Conservation (phyloP, 2,329 filamentous ascomycete species). For the Arthroderma sp. region DNA sequence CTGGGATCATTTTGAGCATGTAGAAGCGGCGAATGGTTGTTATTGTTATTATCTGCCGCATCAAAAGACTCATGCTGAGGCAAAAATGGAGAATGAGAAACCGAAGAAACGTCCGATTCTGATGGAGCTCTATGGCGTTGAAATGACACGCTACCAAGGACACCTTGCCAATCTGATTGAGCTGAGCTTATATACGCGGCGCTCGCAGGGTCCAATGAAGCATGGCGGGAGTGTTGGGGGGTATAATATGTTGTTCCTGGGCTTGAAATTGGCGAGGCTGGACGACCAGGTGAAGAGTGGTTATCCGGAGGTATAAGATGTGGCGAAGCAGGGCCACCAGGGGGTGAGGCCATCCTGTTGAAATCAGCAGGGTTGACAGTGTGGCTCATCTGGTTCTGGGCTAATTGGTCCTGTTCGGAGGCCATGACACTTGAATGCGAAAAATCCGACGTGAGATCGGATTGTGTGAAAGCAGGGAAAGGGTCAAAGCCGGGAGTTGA, state of each 20-base stretch:
- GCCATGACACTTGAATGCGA: constrained; percentile 28
- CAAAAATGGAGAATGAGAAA: constrained; percentile 70
- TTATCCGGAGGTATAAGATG: constrained; percentile 8
- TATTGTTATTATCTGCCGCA: constrained; percentile 18
- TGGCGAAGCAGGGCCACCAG: constrained; percentile 24
- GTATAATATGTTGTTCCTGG: constrained; percentile 30
- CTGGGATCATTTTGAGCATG: constrained; percentile 55
- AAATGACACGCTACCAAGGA: constrained; percentile 48
- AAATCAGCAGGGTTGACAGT: constrained; percentile 36
- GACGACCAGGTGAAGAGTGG: constrained; percentile 5
- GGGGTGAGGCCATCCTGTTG: constrained; percentile 30
- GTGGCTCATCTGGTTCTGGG: constrained; percentile 24
- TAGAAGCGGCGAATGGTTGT: constrained; percentile 66
- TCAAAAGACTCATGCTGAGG: constrained; percentile 70
- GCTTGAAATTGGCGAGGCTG: constrained; percentile 8
- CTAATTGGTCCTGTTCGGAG: constrained; percentile 17
- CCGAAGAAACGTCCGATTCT: constrained; percentile 85
- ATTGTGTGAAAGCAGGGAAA: constrained; percentile 26
- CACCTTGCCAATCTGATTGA: constrained; percentile 44
- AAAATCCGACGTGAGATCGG: constrained; percentile 22
- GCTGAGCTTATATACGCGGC: constrained; percentile 43
- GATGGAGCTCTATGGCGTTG: constrained; percentile 74
- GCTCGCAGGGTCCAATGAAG: constrained; percentile 48
- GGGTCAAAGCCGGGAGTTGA: constrained; percentile 21
- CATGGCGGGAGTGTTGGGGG: constrained; percentile 45